phyloP scores from a whole-genome alignment of 768 basidiomycete species.

The Lactarius akahatsu region DNA sequence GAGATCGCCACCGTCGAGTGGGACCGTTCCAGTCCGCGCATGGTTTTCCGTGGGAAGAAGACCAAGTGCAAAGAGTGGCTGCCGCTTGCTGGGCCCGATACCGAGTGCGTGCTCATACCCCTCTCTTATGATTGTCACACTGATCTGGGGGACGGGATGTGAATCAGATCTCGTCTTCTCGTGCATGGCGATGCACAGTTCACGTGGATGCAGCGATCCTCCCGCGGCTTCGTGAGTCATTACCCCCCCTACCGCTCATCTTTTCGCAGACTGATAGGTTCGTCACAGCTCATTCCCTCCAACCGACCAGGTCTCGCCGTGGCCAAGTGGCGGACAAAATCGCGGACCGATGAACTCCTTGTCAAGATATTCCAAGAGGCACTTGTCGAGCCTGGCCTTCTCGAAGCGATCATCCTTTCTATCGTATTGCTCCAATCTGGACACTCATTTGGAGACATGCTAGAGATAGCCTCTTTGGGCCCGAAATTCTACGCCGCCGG shows the following conservation, averaged over 20 bases:
- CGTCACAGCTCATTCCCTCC: slow-evolving; percentile 14
- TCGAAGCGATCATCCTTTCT: slow-evolving; percentile 23
- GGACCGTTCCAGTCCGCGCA: slow-evolving; percentile 19
- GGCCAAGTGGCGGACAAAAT: slow-evolving; percentile 19
- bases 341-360: slow-evolving; percentile 9
- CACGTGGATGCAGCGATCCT: slow-evolving; percentile 11
- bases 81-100: slow-evolving; percentile 19
- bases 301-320: slow-evolving; percentile 22
- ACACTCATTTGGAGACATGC: slow-evolving; percentile 9
- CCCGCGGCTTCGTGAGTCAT: slow-evolving; percentile 15
- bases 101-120: slow-evolving; percentile 5
- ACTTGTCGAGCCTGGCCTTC: slow-evolving; percentile 12
- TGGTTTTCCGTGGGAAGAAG: slow-evolving; percentile 21
- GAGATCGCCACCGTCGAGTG: slow-evolving; percentile 22
- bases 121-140: background rate
- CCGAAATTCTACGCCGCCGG: background rate
- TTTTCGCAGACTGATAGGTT: background rate
- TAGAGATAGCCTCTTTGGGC: background rate
- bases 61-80: slow-evolving; percentile 23
- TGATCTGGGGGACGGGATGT: background rate
- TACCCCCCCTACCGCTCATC: background rate
- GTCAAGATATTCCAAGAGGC: slow-evolving; percentile 22
- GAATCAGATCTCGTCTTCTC: slow-evolving; percentile 13
- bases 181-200: slow-evolving; percentile 14
- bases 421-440: slow-evolving; percentile 15